Evolutionary conservation across 2,329 filamentous ascomycete genomes (phyloP), one percentile per base, ranked within the genome.

Genomic region (Didymella sp.): DNA sequence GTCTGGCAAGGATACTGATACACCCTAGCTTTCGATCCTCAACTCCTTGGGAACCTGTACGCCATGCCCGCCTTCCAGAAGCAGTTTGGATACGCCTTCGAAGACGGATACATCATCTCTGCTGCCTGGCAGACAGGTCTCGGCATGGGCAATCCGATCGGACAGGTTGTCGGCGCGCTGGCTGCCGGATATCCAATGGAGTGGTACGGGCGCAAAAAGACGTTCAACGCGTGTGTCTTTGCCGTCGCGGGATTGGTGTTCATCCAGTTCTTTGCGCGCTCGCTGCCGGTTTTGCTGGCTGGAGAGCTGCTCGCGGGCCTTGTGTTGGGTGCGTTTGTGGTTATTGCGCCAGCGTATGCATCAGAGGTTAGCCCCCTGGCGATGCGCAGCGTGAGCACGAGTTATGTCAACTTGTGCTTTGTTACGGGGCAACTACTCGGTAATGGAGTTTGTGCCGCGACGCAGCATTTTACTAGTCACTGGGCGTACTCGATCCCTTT

Each of bases 401-500:
- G 82, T 40, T 87, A 82, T 56, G 82, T 87, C 51, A 87, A 87
- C 63, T 73, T 88, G 40, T 86, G 84, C 64, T 88, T 86, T 70
- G 85, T 86, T 33, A 83, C 85, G 13, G 86, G 86, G 0, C 85
- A 87, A 64, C 78, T 88, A 6, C 74, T 88, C 2, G 84, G 75
- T 6, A 77, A 76, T 22, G 76, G 74, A 2, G 70, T 76, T 66
- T 72, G 27, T 73, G 73, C 51, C 84, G 85, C 76, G 76, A 84
- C 68, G 51, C 72, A 56, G 88, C 66, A 79, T 88, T 70, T 71
- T 46, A 70, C 54, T 61, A 66, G 61, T 17, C 50, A 58, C 12
- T 88, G 85, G 85, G 83, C 85, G 0, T 89, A 87, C 69, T 81
- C 85, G 41, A 87, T 88, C 17, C 71, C 70, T 1, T 90, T 89